phyloP scores from a whole-genome alignment of 192 early-diverging fungal species.

The Entomortierella chlamydospora region DNA sequence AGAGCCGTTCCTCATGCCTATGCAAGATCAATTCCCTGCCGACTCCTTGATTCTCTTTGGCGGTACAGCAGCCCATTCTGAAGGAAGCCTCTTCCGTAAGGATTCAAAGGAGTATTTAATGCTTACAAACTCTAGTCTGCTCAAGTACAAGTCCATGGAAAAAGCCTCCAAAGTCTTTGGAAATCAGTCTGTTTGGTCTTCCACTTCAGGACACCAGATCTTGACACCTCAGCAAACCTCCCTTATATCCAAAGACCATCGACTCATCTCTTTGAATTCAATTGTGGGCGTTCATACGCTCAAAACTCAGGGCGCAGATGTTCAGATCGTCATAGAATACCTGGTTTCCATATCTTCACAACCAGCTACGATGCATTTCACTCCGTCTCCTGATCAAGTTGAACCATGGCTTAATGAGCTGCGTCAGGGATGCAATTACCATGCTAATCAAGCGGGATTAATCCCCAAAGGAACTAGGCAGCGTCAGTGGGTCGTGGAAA shows the following conservation, averaged over 20 bases:
- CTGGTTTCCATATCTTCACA: constrained; percentile 51
- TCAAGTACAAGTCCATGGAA: constrained; percentile 53
- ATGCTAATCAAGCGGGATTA: constrained; percentile 46
- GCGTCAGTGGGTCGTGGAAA: constrained; percentile 49
- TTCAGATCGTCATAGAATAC: constrained; percentile 37
- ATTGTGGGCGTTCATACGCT: constrained; percentile 37
- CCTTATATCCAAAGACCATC: constrained; percentile 43
- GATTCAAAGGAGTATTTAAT: constrained; percentile 46
- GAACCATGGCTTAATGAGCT: constrained; percentile 35
- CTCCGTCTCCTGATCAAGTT: constrained; percentile 39
- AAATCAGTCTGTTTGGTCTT: constrained; percentile 52
- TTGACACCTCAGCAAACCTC: constrained; percentile 40
- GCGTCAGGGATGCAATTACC: constrained; percentile 48
- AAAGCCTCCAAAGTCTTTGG: constrained; percentile 52
- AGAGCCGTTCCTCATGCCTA: constrained; percentile 47
- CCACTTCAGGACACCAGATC: constrained; percentile 48
- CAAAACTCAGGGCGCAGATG: constrained; percentile 13
- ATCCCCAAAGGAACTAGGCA: constrained; percentile 42
- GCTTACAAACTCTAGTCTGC: constrained; percentile 42
- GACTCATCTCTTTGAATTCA: constrained; percentile 37
- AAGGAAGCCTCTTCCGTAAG: constrained; percentile 41
- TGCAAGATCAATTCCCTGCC: constrained; percentile 38
- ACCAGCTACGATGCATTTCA: constrained; percentile 47
- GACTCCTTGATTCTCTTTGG: constrained; percentile 48
- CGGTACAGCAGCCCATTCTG: constrained; percentile 39